Evolutionary conservation across 805 yeast genomes (phyloP), one percentile per base, ranked within the genome.

Genomic region (Zygoascus flipseniorum): DNA sequence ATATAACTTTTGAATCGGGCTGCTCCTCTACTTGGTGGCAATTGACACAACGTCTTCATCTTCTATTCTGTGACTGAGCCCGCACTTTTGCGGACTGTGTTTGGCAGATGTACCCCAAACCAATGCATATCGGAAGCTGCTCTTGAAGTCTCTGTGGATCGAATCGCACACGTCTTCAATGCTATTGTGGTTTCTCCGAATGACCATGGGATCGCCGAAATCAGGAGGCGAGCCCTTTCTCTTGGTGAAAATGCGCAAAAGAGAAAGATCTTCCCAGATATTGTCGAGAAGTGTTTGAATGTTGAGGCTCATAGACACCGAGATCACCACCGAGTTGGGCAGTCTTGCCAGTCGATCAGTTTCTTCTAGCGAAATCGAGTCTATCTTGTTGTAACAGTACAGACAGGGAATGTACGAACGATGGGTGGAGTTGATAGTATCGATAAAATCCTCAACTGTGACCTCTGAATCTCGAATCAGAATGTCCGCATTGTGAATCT

Each of bases 51-150:
- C 99, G 66, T 92, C 99, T 65, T 90, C 97, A 66, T 92, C 98
- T 60, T 86, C 81, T 13, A 93, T 84, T 39, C 74, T 73, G 67
- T 92, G 99, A 57, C 66, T 79, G 54, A 92, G 73, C 0, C 99
- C 98, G 75, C 98, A 92, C 66, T 92, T 92, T 65, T 92, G 99
- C 3, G 98, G 98, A 37, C 92, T 87, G 66, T 89, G 96, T 67
- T 93, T 93, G 6, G 97, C 86, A 47, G 95, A 84, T 1, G 90
- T 82, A 0, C 99, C 99, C 97, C 98, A 92, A 5, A 92, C 97
- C 63, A 89, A 71, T 0, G 98, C 98, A 67, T 90, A 89, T 67
- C 89, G 88, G 76, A 93, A 92, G 63, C 86, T 88, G 58, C 85
- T 83, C 65, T 89, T 90, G 76, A 92, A 86, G 63, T 90, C 97